Evolutionary conservation across 1,284 basidiomycete genomes (phyloP), one percentile per base, ranked within the genome.

Genomic region (Athelia sp.): DNA sequence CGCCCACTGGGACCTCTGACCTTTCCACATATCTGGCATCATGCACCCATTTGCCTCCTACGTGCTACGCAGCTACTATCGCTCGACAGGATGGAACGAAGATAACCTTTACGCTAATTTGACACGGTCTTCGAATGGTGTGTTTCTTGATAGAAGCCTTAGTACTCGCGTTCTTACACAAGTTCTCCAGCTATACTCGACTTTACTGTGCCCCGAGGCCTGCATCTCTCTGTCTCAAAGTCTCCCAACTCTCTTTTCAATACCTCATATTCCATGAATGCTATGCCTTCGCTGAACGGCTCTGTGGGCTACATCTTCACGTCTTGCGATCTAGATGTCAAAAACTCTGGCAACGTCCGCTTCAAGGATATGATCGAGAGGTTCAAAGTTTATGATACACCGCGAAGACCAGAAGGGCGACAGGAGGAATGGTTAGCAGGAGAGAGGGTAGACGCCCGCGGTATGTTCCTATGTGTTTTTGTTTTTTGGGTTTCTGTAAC

Each of bases 271-370:
- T 86, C 92, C 3, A 88, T 96, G 73, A 93, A 90, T 52, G 92
- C 92, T 8, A 79, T 97, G 65, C 94, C 94, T 1, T 89, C 89
- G 9, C 76, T 98, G 48, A 90, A 90, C 58, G 95, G 94, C n/a
- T 91, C 90, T 0, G 75, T 98, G 38, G 93, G 91, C 34, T 98
- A 98, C 64, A 90, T 97, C 55, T 94, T 95, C 60, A 90, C 90
- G 0, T 92, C 91, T 8, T 90, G 88, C 62, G 79, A 87, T 51
- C 70, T 95, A 34, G 74, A 87, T 55, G 76, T 90, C 56, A 84
- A 82, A 54, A 76, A 76, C 34, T 88, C 87, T 4, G 78, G 80
- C 1, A 79, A 80, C 52, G 87, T 93, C 46, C 78, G 78, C n/a
- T 87, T 98, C 71, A 92, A 93, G 63, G 83, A 93, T 60, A 85